Conservation (phyloP, 352 stramenopile genomes). For the Globisporangium lucens region DNA sequence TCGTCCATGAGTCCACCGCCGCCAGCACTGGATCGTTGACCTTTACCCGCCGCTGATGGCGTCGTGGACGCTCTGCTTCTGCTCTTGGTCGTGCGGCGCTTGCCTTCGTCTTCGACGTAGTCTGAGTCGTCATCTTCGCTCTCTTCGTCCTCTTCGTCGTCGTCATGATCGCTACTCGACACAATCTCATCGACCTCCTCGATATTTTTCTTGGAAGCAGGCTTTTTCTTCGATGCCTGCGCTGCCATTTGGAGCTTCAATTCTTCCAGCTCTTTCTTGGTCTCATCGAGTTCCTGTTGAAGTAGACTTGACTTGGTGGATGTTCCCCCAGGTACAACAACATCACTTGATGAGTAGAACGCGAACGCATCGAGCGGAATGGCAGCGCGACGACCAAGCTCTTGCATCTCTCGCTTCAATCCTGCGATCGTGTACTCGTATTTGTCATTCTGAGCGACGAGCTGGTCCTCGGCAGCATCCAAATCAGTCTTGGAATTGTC, state of each 20-base stretch:
- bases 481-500: constrained; percentile 35
- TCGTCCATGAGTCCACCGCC: constrained; percentile 36
- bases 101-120: constrained; percentile 56
- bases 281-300: constrained; percentile 22
- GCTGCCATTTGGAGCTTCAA: constrained; percentile 21
- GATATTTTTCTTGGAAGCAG: constrained; percentile 29
- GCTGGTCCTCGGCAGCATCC: constrained; percentile 26
- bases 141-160: constrained; percentile 35
- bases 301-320: constrained; percentile 4
- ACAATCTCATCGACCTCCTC: constrained; percentile 36
- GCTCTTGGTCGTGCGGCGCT: constrained; percentile 4
- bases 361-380: constrained; percentile 1
- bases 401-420: constrained; percentile 27
- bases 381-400: constrained; percentile 16
- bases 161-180: constrained; percentile 45
- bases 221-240: constrained; percentile 32
- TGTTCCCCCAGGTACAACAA: neutral
- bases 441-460: constrained; percentile 23
- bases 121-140: constrained; percentile 58
- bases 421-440: constrained; percentile 21
- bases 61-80: neutral
- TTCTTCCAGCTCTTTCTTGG: constrained; percentile 22
- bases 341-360: constrained; percentile 8
- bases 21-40: neutral
- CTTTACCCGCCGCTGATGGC: neutral